Conservation (phyloP, 805 yeast species). For the Candida dajiaensis region DNA sequence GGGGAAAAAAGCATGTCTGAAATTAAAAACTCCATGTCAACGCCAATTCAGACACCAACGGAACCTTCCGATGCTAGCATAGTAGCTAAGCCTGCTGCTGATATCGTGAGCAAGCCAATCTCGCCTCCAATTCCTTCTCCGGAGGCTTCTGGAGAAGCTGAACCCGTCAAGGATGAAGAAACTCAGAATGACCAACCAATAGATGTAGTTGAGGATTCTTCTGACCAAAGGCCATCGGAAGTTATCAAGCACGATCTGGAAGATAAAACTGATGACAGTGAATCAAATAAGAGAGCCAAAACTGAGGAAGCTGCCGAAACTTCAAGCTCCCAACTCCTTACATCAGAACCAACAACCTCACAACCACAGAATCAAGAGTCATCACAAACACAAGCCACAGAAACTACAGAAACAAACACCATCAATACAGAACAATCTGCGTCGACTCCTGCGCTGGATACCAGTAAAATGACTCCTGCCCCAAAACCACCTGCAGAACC, state of each 20-base stretch:
- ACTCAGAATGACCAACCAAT: constrained; percentile 1
- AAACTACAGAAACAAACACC: neutral
- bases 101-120: constrained; percentile 29
- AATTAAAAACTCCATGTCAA: constrained; percentile 9
- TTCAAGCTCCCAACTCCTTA: neutral
- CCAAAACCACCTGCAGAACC: constrained; percentile 74
- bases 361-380: constrained; percentile 2
- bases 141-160: constrained; percentile 27
- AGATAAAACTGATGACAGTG: constrained; percentile 1
- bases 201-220: neutral
- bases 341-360: constrained; percentile 1
- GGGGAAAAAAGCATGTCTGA: constrained; percentile 4
- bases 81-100: constrained; percentile 8
- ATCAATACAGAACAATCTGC: neutral
- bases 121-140: constrained; percentile 44
- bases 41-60: constrained; percentile 10
- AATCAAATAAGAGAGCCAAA: constrained; percentile 2
- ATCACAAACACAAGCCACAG: neutral
- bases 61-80: constrained; percentile 2
- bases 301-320: neutral
- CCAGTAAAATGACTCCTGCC: constrained; percentile 43
- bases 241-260: constrained; percentile 6
- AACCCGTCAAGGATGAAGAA: constrained; percentile 11
- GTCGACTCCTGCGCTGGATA: constrained; percentile 1
- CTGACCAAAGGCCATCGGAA: neutral